These are phyloP conservation scores for Canariomyces notabilis DNA, from an alignment of 2,329 filamentous ascomycete genomes.

Conservation along the genomic window DNA sequence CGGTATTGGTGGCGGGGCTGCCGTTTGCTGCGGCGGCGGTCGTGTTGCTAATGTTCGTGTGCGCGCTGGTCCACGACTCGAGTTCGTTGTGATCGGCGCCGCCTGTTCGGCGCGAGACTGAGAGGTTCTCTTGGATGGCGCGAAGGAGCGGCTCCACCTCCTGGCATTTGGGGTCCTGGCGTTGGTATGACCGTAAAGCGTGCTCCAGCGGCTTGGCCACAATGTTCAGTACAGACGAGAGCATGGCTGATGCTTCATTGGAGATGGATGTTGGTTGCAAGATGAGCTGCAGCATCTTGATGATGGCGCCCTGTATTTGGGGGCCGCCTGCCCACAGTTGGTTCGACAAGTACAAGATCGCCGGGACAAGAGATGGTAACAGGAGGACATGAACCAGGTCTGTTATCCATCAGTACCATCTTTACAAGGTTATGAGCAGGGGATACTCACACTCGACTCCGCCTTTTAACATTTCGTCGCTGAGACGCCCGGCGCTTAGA, in stretches of 20 bases:
- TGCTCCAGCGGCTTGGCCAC: constrained; percentile 65
- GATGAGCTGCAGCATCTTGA: constrained; percentile 68
- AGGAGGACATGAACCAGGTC: constrained; percentile 76
- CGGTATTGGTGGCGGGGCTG: not conserved
- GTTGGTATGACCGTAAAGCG: constrained; percentile 61
- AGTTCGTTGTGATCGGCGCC: constrained; percentile 62
- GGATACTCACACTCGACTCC: constrained; percentile 65
- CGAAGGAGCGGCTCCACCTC: constrained; percentile 65
- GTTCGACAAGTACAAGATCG: constrained; percentile 65
- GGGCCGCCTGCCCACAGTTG: constrained; percentile 62
- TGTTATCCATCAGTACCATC: constrained; percentile 30
- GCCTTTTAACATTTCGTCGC: constrained; percentile 64
- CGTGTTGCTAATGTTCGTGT: constrained; percentile 3
- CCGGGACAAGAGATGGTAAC: constrained; percentile 70
- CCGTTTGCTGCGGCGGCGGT: not conserved
- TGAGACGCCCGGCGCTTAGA: constrained; percentile 58
- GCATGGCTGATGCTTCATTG: constrained; percentile 65
- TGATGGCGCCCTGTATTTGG: constrained; percentile 60
- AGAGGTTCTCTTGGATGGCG: constrained; percentile 57
- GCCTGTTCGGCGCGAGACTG: constrained; percentile 55
- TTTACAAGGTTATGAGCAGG: constrained; percentile 1
- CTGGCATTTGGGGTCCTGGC: constrained; percentile 60
- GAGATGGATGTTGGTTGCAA: constrained; percentile 66
- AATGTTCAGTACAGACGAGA: constrained; percentile 65
- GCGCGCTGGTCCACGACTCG: constrained; percentile 58